These are phyloP conservation scores for Paxillus rubicundulus DNA, from an alignment of 768 basidiomycete species.

Conservation along the genomic window DNA sequence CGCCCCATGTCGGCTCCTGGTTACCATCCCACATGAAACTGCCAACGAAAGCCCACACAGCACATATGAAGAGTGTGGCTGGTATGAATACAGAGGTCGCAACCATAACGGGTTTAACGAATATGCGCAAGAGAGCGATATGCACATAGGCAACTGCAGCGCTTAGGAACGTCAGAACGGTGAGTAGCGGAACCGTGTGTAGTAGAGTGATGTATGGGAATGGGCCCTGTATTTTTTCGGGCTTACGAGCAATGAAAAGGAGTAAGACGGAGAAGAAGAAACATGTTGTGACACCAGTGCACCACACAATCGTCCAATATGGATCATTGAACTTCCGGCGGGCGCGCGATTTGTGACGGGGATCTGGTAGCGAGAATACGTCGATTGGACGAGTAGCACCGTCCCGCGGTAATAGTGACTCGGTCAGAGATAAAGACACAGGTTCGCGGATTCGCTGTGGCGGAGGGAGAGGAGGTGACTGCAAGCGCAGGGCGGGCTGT, in stretches of 20 bases:
- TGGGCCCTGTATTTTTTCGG: conserved; percentile 27
- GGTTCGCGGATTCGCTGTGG: conserved; percentile 45
- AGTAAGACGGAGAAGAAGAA: conserved; percentile 63
- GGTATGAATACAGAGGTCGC: conserved; percentile 76
- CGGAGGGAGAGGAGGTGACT: conserved; percentile 38
- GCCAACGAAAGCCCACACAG: conserved; percentile 79
- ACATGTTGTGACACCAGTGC: conserved; percentile 55
- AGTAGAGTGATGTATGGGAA: conserved; percentile 68
- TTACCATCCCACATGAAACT: conserved; percentile 64
- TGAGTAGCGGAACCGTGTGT: conserved; percentile 75
- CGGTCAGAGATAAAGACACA: conserved; percentile 67
- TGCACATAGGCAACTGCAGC: conserved; percentile 72
- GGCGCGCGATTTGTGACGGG: conserved; percentile 58
- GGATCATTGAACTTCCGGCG: conserved; percentile 75
- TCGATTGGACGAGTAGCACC: conserved; percentile 61
- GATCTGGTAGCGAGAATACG: conserved; percentile 77
- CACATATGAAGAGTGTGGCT: conserved; percentile 66
- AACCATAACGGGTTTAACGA: conserved; percentile 82
- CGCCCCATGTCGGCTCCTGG: conserved; percentile 72
- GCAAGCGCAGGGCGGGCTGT: conserved; percentile 34
- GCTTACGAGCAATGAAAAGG: conserved; percentile 55
- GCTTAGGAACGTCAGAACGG: conserved; percentile 67
- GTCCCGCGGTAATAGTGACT: conserved; percentile 76
- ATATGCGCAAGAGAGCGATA: conserved; percentile 72
- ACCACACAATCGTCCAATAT: conserved; percentile 69